Base-by-base conservation (phyloP, 1,139 yeast species). In the Candida sp. region DNA sequence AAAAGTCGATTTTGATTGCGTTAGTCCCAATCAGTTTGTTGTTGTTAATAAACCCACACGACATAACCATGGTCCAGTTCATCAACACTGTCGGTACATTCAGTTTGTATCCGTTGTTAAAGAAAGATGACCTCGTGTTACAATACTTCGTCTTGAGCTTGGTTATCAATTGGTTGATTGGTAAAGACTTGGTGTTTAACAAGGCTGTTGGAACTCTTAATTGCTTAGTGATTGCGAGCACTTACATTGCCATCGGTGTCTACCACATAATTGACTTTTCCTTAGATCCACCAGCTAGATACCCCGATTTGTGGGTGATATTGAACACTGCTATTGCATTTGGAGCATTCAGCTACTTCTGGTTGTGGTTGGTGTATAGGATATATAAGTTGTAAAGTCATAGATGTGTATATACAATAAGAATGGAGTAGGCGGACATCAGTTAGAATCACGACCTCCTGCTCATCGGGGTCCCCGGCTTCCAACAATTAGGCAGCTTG, bases 241-340 rank as follows among this genome's bases (percentile, higher is more conserved):
- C 94, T 2, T 93, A 93, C 62, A 50, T 79, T 2, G 81, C 77
- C 1, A 81, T 88, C 63, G 62, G 74, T 1, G 63, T 62, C 0
- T 72, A 85, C 41, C 94, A 88, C 59, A 51, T 77, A 0, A 63
- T 83, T 8, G 97, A 92, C 55, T 65, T 68, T 44, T 60, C 68
- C 28, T 57, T 78, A 6, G 63, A 56, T 2, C 86, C 96, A 3
- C 94, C 96, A 1, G 53, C 61, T 1, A 65, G 67, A 42, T 86
- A 84, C 57, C 98, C 98, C 3, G 98, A 96, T 66, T 61, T 94
- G 17, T 91, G 96, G 93, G 90, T 90, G 0, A 78, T 93, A 33
- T 79, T 84, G 12, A 94, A 94, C 63, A 85, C 89, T 39, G 63
- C 85, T 0, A 66, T 92, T 7, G 86, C 96, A 0, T 91, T 91